Evolutionary conservation across 331 rosid species (phyloP).

Genomic region (Cydonia oblonga): DNA sequence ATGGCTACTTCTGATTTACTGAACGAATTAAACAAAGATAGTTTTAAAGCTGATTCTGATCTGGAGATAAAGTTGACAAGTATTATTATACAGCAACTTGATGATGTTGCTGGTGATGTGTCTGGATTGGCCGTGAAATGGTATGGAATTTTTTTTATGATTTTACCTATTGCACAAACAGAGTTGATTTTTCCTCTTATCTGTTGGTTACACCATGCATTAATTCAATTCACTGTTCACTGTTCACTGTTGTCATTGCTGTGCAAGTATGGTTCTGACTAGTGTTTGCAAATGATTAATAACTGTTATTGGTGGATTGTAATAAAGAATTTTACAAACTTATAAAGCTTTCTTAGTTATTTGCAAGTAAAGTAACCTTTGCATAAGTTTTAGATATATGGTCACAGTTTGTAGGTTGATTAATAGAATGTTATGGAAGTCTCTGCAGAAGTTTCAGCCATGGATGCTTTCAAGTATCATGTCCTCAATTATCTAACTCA

Average conservation of each 20-base stretch:
- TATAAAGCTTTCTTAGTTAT: neutral
- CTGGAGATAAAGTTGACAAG: slow-evolving; percentile 65
- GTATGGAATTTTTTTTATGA: slow-evolving; percentile 14
- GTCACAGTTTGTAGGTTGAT: neutral
- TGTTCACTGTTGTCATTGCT: neutral
- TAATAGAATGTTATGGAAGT: neutral
- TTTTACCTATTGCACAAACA: neutral
- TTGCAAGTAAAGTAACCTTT: neutral
- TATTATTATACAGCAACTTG: slow-evolving; percentile 92
- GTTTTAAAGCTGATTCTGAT: slow-evolving; percentile 80
- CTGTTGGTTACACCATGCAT: neutral
- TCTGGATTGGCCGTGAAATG: slow-evolving; percentile 97
- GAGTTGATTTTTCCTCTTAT: neutral
- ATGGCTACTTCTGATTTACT: slow-evolving; percentile 98
- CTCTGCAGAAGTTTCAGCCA: neutral
- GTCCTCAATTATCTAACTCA: neutral
- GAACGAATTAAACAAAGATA: slow-evolving; percentile 59
- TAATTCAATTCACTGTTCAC: neutral
- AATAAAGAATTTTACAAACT: neutral
- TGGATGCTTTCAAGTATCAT: neutral
- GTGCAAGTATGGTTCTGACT: neutral
- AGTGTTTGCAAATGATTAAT: neutral
- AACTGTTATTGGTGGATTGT: neutral
- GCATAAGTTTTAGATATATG: neutral
- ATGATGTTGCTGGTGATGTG: slow-evolving; percentile 95